Base-by-base conservation (phyloP, 2,329 filamentous ascomycete genomes). In the Scedosporium aurantiacum region DNA sequence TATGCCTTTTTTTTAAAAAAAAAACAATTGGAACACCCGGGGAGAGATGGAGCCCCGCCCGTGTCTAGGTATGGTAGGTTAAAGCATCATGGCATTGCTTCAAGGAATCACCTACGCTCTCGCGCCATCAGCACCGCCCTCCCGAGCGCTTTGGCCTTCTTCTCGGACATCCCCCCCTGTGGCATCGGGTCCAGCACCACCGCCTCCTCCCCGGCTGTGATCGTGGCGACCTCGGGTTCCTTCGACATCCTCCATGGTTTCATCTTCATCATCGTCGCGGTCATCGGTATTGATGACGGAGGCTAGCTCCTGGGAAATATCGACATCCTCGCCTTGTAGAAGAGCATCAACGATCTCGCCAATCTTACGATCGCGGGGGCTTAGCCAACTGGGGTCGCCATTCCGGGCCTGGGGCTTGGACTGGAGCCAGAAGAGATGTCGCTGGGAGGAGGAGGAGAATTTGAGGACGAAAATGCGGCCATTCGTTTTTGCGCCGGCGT, bases 401-500 rank as follows among this genome's bases (percentile, higher is more conserved):
- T 76, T 82, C 65, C 78, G 82, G 70, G 75, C 84, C 75, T 97
- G 91, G 37, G 88, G 83, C 75, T 92, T 92, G 32, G 91, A 94
- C 76, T 99, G 94, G 70, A 99, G 79, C 92, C 93, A 99, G 79
- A 97, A 99, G 63, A 97, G 81, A 75, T 97, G 82, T 69, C 92
- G 86, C 74, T 95, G 87, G 63, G 91, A 94, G 65, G 91, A 96
- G 12, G 92, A 97, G 32, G 83, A 84, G 78, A 99, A 99, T 75
- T 96, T 97, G 70, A 99, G 85, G 62, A 89, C 87, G 73, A 92
- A 97, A 72, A 99, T 87, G 68, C 94, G 90, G 66, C 92, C 95
- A 71, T 95, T 91, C 55, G 88, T 87, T 70, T 89, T 84, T 62
- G 82, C 77, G 16, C 80, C 78, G 1, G 81, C 77, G 65, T 84